phyloP scores from a whole-genome alignment of 352 stramenopile genomes.

The Phytopythium ostracodes region DNA sequence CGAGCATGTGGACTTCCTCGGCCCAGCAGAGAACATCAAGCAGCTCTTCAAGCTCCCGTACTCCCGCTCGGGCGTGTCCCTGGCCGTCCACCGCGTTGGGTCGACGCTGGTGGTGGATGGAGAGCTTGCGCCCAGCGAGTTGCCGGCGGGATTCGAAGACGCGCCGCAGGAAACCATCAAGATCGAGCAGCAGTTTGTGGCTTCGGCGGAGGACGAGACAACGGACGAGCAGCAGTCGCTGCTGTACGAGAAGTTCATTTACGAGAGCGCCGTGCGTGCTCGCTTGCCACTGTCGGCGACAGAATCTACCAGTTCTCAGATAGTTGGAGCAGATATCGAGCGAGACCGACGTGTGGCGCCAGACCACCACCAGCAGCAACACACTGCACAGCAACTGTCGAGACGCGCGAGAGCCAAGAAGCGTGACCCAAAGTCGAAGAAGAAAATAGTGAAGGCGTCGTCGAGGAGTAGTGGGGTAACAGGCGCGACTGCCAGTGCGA shows the following conservation, averaged over 20 bases:
- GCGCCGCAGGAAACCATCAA: slow-evolving; percentile 50
- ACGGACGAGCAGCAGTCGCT: slow-evolving; percentile 28
- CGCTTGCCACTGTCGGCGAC: slow-evolving; percentile 17
- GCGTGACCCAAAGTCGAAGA: not conserved
- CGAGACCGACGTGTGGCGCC: not conserved
- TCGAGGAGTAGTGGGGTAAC: not conserved
- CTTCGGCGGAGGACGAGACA: slow-evolving; percentile 19
- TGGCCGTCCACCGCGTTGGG: slow-evolving; percentile 77
- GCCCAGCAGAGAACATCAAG: slow-evolving; percentile 84
- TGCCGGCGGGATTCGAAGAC: slow-evolving; percentile 66
- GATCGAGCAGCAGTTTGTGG: slow-evolving; percentile 34
- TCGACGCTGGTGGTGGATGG: slow-evolving; percentile 79
- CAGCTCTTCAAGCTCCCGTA: slow-evolving; percentile 86
- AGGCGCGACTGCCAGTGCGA: not conserved
- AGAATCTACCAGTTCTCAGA: slow-evolving; percentile 6
- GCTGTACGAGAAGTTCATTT: slow-evolving; percentile 87
- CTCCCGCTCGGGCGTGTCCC: slow-evolving; percentile 69
- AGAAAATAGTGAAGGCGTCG: not conserved
- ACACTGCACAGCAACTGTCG: not conserved
- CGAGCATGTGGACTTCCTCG: slow-evolving; percentile 72
- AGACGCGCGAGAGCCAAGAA: not conserved
- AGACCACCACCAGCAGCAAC: not conserved
- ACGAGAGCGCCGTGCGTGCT: slow-evolving; percentile 56
- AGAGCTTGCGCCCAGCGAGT: slow-evolving; percentile 62
- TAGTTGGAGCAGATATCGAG: slow-evolving; percentile 9